Base-by-base conservation (phyloP, 2,329 filamentous ascomycete species). In the Hawksworthiomyces lignivorus region DNA sequence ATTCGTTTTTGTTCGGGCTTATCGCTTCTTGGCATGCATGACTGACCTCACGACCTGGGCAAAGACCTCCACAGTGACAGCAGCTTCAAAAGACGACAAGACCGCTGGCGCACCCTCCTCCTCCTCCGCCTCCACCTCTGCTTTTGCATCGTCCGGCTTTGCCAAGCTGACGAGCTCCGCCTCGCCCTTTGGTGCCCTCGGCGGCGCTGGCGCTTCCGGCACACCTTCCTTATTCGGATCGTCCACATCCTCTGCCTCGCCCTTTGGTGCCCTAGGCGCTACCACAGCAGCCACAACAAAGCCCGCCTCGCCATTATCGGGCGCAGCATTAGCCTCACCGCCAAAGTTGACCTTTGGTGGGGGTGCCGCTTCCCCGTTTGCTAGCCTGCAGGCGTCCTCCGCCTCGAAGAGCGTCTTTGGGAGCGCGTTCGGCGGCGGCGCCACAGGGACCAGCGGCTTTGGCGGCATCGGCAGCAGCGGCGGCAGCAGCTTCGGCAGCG, bases 81-180 rank as follows among this genome's bases (percentile, higher is more conserved):
- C 32, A 15, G 30, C 15, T 17, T 7, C 15, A 6, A 30, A 37
- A 10, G 34, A 44, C 10, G 41, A 41, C 26, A 35, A 36, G 31
- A 15, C 38, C 10, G 21, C 39, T 4, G 20, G 30, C 4, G 10
- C 45, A 17, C 20, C 41, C 39, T 73, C 76, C 15, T 77, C 82
- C 7, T 48, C 69, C 11, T 74, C 75, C 9, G 76, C 76, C 15
- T 77, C 82, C 7, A 48, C 69, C 11, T 74, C 75, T 10, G 76
- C 80, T 6, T 88, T 88, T 58, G 77, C 77, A 18, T 70, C 69
- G 36, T 88, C 84, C 4, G 76, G 73, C 15, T 80, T 88, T 54
- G 75, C 80, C 39, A 77, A 80, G 39, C 74, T 87, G 42, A 72
- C 81, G 7, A 65, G 73, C 19, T 72, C 75, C 5, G 64, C 73